Base-by-base conservation (phyloP, 164 flowering plant genomes). In the Vitis cinerea region DNA sequence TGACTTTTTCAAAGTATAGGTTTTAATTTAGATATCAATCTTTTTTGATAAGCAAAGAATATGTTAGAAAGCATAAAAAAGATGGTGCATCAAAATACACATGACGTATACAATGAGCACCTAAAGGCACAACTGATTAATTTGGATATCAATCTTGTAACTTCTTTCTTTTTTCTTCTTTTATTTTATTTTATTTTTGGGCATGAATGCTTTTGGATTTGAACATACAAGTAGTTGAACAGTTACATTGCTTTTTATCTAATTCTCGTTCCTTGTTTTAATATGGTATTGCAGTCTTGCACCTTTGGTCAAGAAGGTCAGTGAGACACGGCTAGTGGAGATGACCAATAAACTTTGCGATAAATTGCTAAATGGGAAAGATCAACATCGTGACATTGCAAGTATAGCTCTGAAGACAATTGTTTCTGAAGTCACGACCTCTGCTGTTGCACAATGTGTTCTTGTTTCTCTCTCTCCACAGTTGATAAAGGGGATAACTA, bases 331-430 rank as follows among this genome's bases (percentile, higher is more conserved):
- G 29, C 87, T 96, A 62, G 82, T 87, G 74, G 98, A 93, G 74
- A 93, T 96, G 99, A 83, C 91, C 10, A 74, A 74, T 30, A 90
- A 85, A 76, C 86, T 96, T 12, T 90, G 97, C 75, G 80, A 79
- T 62, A 96, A 90, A 71, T 75, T 96, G 77, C 81, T 92, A 3
- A 79, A 88, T 79, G 97, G 88, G 55, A 96, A 90, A 81, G 97
- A 93, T 67, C 97, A 90, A 67, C 86, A 93, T 79, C 97, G 97
- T 47, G 99, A 96, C 65, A 85, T 84, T 77, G 91, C 98, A 16
- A 90, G 97, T 78, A 96, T 96, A 69, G 98, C 99, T 67, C 70
- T 96, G 83, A 96, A 93, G 87, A 91, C 97, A 17, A 85, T 96
- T 73, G 80, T 90, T 73, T 71, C 95, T 61, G 97, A 96, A 85